Conservation (phyloP, 1,284 basidiomycete genomes). For the Tilletia walkeri region DNA sequence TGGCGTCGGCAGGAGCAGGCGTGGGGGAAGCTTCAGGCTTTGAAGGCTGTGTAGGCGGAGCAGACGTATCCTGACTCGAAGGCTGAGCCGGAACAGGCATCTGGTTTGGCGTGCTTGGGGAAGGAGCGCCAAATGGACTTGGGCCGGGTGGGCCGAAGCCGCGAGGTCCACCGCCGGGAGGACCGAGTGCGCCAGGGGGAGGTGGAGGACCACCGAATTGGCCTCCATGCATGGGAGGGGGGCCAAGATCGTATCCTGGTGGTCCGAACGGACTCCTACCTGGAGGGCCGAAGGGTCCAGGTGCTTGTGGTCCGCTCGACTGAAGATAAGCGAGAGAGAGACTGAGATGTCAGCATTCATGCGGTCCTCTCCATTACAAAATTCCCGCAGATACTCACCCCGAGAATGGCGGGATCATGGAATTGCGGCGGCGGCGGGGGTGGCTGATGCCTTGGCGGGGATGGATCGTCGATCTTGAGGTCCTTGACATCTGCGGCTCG, state of each 20-base stretch:
- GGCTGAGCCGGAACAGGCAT: neutral
- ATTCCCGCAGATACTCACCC: conserved; percentile 32
- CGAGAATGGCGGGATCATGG: conserved; percentile 47
- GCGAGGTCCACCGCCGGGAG: neutral
- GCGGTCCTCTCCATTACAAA: too few relatives aligned
- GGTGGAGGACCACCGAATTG: conserved; percentile 30
- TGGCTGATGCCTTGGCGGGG: conserved; percentile 19
- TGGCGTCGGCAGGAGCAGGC: neutral
- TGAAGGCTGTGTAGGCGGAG: neutral
- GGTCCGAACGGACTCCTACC: conserved; percentile 18
- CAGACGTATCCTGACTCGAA: neutral
- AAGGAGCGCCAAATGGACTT: conserved; percentile 10
- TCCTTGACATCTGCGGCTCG: conserved; percentile 57
- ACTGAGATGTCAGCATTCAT: neutral
- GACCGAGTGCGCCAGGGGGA: conserved; percentile 22
- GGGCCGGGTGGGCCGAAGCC: conserved; percentile 28
- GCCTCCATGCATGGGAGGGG: neutral
- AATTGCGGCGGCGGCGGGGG: conserved; percentile 30
- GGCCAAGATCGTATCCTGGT: neutral
- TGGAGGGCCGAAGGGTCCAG: conserved; percentile 16
- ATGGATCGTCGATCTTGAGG: conserved; percentile 56
- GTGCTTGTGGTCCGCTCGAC: conserved; percentile 19
- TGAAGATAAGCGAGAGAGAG: neutral
- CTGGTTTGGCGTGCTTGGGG: neutral
- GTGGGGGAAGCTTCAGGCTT: neutral